These are phyloP conservation scores for Poterioochromonas sp. DNA, from an alignment of 352 stramenopile genomes.

Conservation along the genomic window DNA sequence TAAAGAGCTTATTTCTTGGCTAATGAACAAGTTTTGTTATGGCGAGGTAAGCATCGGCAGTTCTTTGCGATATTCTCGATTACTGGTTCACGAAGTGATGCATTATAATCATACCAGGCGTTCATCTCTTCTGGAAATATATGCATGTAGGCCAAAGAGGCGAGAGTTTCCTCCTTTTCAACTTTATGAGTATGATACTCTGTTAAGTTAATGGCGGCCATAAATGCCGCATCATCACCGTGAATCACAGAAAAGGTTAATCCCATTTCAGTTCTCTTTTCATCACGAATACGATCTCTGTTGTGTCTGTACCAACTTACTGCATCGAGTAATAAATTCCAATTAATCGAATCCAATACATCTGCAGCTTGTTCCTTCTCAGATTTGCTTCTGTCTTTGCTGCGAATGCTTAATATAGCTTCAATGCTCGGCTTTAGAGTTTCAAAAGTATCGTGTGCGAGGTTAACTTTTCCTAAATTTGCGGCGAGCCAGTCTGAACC, in stretches of 20 bases:
- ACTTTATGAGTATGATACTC: not conserved
- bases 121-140: slow-evolving; percentile 6
- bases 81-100: not conserved
- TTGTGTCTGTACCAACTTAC: slow-evolving; percentile 8
- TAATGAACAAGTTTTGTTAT: not conserved
- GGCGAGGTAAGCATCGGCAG: slow-evolving; percentile 14
- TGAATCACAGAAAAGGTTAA: not conserved
- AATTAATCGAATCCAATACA: not conserved
- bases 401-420: not conserved
- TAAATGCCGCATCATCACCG: not conserved
- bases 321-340: not conserved
- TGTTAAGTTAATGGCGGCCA: not conserved
- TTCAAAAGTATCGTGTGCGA: not conserved
- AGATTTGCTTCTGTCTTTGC: not conserved
- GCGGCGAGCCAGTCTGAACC: not conserved
- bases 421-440: not conserved
- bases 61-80: not conserved
- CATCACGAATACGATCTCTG: not conserved
- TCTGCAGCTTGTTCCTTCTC: not conserved
- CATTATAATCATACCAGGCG: slow-evolving; percentile 23
- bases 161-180: not conserved
- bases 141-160: not conserved
- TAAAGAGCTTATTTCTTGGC: too few relatives aligned
- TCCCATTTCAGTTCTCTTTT: not conserved
- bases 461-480: not conserved